Percentiles rank a stretch among this genome's conserved stretches.
phyloP scores from a whole-genome alignment of 2,329 filamentous ascomycete genomes.

The Nemania abortiva region DNA sequence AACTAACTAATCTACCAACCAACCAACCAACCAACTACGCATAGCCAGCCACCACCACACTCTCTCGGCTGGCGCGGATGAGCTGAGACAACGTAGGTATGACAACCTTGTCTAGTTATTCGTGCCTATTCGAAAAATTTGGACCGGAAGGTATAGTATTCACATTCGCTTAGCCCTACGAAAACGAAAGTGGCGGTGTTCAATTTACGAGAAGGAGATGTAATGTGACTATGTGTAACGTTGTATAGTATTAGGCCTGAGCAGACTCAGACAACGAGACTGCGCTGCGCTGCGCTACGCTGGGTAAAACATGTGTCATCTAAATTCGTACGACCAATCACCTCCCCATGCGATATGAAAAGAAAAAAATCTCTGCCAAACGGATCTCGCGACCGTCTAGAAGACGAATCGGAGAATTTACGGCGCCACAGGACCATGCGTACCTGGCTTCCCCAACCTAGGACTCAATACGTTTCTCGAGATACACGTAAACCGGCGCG shows the following conservation, averaged over 20 bases:
- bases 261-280: background rate
- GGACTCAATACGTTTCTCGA: too few relatives aligned
- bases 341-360: background rate
- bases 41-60: too few relatives aligned
- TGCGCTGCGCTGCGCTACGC: background rate
- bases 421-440: too few relatives aligned
- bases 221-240: conserved; percentile 6
- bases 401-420: background rate
- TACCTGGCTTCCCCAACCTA: too few relatives aligned
- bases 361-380: background rate
- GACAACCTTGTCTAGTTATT: background rate
- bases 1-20: background rate
- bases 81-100: background rate
- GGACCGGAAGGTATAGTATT: background rate
- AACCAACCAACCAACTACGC: background rate
- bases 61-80: conserved; percentile 5
- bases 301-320: background rate
- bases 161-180: background rate
- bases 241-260: background rate
- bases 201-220: background rate
- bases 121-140: background rate
- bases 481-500: background rate
- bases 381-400: background rate
- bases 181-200: conserved; percentile 4
- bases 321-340: background rate